Evolutionary conservation across 2,329 filamentous ascomycete genomes (phyloP), one percentile per base, ranked within the genome.

Genomic region (Venturia asperata): DNA sequence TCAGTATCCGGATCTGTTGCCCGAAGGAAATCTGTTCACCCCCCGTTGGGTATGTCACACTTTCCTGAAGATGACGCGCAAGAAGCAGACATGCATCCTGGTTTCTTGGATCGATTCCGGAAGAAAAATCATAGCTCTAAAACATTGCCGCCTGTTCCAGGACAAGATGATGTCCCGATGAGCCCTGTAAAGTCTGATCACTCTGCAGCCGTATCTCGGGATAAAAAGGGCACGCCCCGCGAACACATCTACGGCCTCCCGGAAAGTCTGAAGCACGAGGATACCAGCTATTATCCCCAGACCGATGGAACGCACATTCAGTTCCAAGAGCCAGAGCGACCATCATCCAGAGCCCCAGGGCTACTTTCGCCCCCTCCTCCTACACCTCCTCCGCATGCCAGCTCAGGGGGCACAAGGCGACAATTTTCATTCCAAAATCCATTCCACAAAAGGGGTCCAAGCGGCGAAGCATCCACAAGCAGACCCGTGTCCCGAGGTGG

Each of bases 381-480:
- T 4, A 41, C 61, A 2, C 60, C 56, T 30, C 55, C 41, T 5
- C 39, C 37, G 17, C 63, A 58, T 45, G 41, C 27, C 43, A 30
- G 34, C 34, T 47, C 63, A 56, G 52, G 63, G 9, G 52, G 83
- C 64, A 79, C 79, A 39, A 85, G 88, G 13, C 84, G 93, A 67
- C 91, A 96, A 73, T 99, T 97, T 77, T 95, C 90, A 21, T 97
- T 97, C 80, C 88, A 92, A 69, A 91, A 89, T 69, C 86, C 96
- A 63, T 94, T 97, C 75, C 83, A 87, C 62, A 77, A 81, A 69
- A 80, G 80, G 67, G 71, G 56, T 68, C 68, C 45, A 43, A 70
- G 72, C 62, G 70, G 72, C 34, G 67, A 67, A 9, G 68, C 67
- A n/a, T 69, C 68, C n/a, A 68, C 65, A 19, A 56, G 68, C 5